These are phyloP conservation scores for Prunus mume DNA, from an alignment of 306 rosid species.

Conservation along the genomic window DNA sequence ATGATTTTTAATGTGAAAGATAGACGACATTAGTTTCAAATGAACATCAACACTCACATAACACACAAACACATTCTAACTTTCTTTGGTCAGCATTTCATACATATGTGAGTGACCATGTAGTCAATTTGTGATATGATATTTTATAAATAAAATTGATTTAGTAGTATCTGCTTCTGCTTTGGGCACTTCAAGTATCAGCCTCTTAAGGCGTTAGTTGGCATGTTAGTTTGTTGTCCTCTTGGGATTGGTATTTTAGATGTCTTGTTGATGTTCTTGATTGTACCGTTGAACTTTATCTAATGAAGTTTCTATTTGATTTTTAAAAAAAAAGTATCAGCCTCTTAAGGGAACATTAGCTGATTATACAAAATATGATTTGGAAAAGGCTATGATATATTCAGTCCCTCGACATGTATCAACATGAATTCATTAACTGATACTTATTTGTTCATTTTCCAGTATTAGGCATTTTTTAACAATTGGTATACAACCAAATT, in stretches of 20 bases:
- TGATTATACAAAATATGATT: neutral
- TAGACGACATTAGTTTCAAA: neutral
- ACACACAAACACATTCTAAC: neutral
- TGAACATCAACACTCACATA: neutral
- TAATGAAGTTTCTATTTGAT: no score
- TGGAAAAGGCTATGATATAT: no score
- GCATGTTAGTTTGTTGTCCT: no score
- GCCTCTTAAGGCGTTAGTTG: neutral
- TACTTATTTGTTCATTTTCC: neutral
- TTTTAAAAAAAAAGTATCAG: neutral
- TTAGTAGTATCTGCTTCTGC: neutral
- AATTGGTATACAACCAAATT: neutral
- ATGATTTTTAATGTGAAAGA: constrained; percentile 14
- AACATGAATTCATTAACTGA: neutral
- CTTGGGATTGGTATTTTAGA: no score
- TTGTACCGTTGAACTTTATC: no score
- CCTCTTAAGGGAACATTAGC: constrained; percentile 1
- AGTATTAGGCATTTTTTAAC: neutral
- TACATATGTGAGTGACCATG: neutral
- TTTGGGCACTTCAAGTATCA: neutral
- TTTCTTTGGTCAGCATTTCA: neutral
- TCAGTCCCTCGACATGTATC: neutral
- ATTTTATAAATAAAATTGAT: neutral
- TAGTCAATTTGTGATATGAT: neutral
- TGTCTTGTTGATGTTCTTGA: no score